These are phyloP conservation scores for Talaromyces sp. DNA, from an alignment of 2,329 filamentous ascomycete species.

Conservation along the genomic window DNA sequence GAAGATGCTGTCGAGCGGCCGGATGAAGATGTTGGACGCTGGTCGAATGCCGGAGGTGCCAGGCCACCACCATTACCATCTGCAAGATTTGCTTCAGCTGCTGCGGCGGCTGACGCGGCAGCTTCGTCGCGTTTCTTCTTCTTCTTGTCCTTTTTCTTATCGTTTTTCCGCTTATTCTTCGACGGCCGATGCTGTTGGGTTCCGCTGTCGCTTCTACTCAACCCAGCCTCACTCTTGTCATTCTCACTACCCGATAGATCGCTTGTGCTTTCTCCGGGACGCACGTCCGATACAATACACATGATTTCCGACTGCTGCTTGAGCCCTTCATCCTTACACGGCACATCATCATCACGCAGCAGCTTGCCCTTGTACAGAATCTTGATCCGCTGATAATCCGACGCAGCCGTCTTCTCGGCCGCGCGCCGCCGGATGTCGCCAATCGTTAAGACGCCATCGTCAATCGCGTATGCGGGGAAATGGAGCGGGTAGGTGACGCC, in stretches of 20 bases:
- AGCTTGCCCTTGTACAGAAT: conserved; percentile 44
- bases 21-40: conserved; percentile 9
- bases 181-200: conserved; percentile 9
- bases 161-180: conserved; percentile 10
- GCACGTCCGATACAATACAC: conserved; percentile 39
- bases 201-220: not conserved
- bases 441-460: conserved; percentile 38
- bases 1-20: conserved; percentile 6
- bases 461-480: conserved; percentile 43
- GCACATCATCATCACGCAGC: conserved; percentile 34
- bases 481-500: conserved; percentile 36
- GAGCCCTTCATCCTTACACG: conserved; percentile 38
- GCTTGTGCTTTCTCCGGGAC: conserved; percentile 23
- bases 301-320: conserved; percentile 45
- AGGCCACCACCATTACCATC: not conserved
- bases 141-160: conserved; percentile 16
- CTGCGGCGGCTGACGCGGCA: not conserved
- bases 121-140: conserved; percentile 15
- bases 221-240: conserved; percentile 13
- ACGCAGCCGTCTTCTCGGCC: conserved; percentile 30
- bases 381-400: conserved; percentile 32
- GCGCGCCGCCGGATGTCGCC: conserved; percentile 35
- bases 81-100: not conserved
- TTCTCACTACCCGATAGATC: conserved; percentile 27
- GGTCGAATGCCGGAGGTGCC: conserved; percentile 9